A percentile compares a stretch with the other conserved stretches of the same genome.
These are phyloP conservation scores for Telopea speciosissima DNA, from an alignment of 177 flowering plant genomes.

Conservation along the genomic window DNA sequence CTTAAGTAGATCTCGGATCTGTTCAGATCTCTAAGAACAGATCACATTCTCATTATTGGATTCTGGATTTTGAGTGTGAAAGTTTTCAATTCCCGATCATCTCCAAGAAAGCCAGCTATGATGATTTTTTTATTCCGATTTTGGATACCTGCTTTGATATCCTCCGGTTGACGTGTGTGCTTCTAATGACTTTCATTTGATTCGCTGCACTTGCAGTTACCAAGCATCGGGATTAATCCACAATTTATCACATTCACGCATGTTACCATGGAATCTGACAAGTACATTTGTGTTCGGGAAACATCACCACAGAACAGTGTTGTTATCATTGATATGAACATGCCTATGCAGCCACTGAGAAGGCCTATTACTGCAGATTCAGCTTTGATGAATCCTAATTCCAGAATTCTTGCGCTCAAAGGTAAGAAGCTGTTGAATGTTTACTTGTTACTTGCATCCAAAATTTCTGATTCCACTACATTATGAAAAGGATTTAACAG, in stretches of 20 bases:
- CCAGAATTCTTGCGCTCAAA: constrained; percentile 90
- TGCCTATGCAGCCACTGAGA: constrained; percentile 96
- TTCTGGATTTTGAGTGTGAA: neutral
- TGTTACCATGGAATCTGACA: constrained; percentile 99
- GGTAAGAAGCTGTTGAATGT: constrained; percentile 33
- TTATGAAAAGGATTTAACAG: neutral
- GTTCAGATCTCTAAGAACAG: constrained; percentile 18
- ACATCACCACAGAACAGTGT: constrained; percentile 96
- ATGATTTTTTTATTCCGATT: neutral
- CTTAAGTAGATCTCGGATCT: constrained; percentile 8
- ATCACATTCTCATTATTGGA: neutral
- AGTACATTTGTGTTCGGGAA: constrained; percentile 91
- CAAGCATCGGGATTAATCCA: constrained; percentile 83
- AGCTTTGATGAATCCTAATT: constrained; percentile 93
- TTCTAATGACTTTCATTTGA: constrained; percentile 7
- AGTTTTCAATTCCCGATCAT: neutral
- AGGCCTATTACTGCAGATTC: constrained; percentile 98
- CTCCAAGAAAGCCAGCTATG: neutral
- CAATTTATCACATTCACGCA: constrained; percentile 95
- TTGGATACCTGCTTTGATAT: neutral
- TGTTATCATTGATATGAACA: constrained; percentile 90
- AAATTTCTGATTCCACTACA: neutral
- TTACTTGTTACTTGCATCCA: neutral
- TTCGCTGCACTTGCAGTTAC: constrained; percentile 54
- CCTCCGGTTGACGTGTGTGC: neutral